Evolutionary conservation across 345 rosid genomes (phyloP).

Genomic region (Populus euphratica): DNA sequence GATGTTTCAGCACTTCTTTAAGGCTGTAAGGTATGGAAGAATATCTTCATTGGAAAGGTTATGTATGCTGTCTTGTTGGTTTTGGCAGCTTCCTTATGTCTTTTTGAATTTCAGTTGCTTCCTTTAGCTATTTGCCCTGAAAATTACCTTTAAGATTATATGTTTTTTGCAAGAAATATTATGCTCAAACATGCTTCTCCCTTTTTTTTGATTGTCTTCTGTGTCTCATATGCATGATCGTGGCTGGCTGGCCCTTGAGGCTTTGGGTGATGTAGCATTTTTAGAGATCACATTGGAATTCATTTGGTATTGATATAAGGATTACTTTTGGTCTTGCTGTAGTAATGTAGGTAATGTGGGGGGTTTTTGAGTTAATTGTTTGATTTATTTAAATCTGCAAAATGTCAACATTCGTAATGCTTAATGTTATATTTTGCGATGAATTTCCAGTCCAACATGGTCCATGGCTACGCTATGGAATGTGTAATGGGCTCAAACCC

Average conservation of each 20-base stretch:
- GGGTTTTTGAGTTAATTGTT: not conserved
- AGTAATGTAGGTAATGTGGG: not conserved
- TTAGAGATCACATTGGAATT: not conserved
- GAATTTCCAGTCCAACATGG: not conserved
- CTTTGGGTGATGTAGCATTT: not conserved
- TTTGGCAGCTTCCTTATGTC: not conserved
- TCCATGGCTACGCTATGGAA: not conserved
- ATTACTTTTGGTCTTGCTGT: not conserved
- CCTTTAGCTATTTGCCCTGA: not conserved
- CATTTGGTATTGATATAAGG: not conserved
- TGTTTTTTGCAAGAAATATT: not conserved
- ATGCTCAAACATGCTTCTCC: not conserved
- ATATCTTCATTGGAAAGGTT: constrained; percentile 1
- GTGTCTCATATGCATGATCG: not conserved
- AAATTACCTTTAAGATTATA: not conserved
- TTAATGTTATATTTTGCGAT: not conserved
- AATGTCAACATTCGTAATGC: not conserved
- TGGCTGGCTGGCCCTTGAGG: not conserved
- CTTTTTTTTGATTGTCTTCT: not conserved
- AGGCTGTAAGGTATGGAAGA: constrained; percentile 62
- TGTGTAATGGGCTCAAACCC: not conserved
- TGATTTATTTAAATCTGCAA: not conserved
- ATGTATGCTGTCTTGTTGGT: not conserved
- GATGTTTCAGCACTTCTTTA: constrained; percentile 90
- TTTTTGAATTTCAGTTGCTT: not conserved